Base-by-base conservation (phyloP, 2,329 filamentous ascomycete genomes). In the Talaromyces amestolkiae region DNA sequence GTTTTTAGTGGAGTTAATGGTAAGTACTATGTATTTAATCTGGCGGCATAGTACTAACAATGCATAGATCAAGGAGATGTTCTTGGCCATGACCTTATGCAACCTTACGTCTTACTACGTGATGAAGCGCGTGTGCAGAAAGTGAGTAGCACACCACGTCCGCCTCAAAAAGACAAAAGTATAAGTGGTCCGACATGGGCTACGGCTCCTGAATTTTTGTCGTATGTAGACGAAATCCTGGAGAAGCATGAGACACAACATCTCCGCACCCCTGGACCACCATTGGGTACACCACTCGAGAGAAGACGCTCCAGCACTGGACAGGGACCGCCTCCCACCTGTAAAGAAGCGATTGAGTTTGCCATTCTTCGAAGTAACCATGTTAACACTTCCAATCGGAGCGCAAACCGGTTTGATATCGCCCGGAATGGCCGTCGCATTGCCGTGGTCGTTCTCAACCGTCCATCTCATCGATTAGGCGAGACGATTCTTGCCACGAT, bases 381-480 rank as follows among this genome's bases (percentile, higher is more conserved):
- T 70, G 84, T 87, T 0, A 82, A 83, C 2, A 84, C 87, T 53
- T 85, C 87, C n/a, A 88, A 89, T 41, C 89, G 92, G 71, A 93
- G 91, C 73, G 87, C 90, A n/a, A 97, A 97, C 72, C 89, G 93
- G 45, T 99, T 98, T 75, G 93, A 97, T 74, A 98, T 99, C 75
- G 90, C 94, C 13, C 90, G 94, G 15, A 93, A 93, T 72, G 93
- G 93, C n/a, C 89, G 89, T 64, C 89, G 89, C n/a, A 93, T 99
- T 13, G 94, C 91, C 2, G 92, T 96, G 6, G 87, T 99, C 64
- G 93, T 93, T 79, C 85, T 99, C 37, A 91, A 93, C 5, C 88
- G 95, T 10, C 92, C 95, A 0, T 89, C 93, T 0, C 97, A 96
- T 80, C 86, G 93, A 53, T 83, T 99, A 0, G 95, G 95, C 66